These are phyloP conservation scores for Colletotrichum tamarilloi DNA, from an alignment of 2,329 filamentous ascomycete species.

Conservation along the genomic window DNA sequence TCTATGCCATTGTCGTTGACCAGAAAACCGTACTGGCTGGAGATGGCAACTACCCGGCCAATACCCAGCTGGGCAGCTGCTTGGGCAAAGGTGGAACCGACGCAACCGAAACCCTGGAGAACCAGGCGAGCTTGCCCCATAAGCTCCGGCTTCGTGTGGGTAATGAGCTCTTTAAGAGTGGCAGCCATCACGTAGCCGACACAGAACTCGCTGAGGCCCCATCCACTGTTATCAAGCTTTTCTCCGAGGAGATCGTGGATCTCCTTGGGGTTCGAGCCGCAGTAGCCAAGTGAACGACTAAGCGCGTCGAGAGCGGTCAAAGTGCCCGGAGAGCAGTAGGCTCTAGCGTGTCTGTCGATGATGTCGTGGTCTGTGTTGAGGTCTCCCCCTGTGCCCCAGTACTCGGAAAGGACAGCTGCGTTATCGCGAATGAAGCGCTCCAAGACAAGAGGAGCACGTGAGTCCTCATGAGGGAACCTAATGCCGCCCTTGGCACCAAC, in stretches of 20 bases:
- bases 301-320: not conserved
- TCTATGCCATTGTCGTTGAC: not conserved
- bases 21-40: not conserved
- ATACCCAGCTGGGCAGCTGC: conserved; percentile 3
- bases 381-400: not conserved
- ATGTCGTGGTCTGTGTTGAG: not conserved
- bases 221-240: not conserved
- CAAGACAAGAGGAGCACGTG: not conserved
- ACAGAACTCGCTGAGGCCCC: conserved; percentile 1
- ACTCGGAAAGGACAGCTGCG: not conserved
- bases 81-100: not conserved
- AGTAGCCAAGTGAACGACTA: not conserved
- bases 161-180: not conserved
- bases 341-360: not conserved
- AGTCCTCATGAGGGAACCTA: not conserved
- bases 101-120: conserved; percentile 7
- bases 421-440: not conserved
- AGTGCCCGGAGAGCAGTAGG: not conserved
- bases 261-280: not conserved
- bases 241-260: conserved; percentile 1
- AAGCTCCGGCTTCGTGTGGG: not conserved
- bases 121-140: not conserved
- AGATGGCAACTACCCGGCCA: not conserved
- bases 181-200: conserved; percentile 4
- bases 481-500: not conserved